Conservation (phyloP, 257 asterid species). For the Fraxinus anomala region DNA sequence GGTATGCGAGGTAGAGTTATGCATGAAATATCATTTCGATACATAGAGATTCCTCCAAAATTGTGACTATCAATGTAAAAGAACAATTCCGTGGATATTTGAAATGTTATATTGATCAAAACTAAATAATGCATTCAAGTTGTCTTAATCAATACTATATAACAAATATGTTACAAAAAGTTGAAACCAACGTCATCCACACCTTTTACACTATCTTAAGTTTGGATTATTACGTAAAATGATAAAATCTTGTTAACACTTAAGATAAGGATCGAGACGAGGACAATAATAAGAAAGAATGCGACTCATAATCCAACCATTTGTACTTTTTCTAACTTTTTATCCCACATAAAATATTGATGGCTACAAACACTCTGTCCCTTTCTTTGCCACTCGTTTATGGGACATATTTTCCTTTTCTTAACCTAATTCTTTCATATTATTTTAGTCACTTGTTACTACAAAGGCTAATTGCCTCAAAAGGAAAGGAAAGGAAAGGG, state of each 20-base stretch:
- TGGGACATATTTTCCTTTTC: slow-evolving; percentile 31
- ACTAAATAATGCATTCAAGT: no score
- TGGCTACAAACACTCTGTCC: slow-evolving; percentile 42
- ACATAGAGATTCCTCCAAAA: no score
- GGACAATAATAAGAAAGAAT: neutral
- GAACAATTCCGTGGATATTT: no score
- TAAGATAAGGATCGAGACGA: neutral
- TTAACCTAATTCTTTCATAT: slow-evolving; percentile 4
- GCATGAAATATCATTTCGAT: no score
- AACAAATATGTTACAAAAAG: no score
- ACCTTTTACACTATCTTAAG: no score
- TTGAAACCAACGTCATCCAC: neutral
- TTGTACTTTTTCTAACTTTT: neutral
- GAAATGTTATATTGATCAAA: no score
- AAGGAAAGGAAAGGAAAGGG: no score
- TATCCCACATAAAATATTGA: neutral
- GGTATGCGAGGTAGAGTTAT: no score
- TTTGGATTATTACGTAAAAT: no score
- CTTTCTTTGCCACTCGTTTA: slow-evolving; percentile 58
- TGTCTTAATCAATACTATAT: no score
- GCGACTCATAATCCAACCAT: neutral
- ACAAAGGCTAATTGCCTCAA: slow-evolving; percentile 32
- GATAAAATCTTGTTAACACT: neutral
- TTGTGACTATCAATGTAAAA: no score
- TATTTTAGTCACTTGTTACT: slow-evolving; percentile 23